phyloP scores from a whole-genome alignment of 495 filamentous ascomycete genomes.

The Aspergillus cavernicola region DNA sequence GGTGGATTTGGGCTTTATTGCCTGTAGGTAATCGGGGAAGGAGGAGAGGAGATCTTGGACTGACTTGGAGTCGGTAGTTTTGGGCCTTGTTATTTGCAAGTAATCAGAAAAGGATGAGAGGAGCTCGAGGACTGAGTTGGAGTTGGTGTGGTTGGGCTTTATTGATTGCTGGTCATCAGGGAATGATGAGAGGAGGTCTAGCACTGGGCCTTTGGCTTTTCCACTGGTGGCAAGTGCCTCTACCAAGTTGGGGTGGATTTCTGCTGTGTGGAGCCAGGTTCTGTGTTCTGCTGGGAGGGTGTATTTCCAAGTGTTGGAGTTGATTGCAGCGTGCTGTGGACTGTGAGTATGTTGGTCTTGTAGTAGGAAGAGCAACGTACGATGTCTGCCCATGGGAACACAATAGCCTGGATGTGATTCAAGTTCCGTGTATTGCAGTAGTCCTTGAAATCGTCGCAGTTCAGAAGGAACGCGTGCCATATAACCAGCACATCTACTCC shows the following conservation, averaged over 20 bases:
- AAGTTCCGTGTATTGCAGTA: conserved; percentile 6
- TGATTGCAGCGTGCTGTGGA: conserved; percentile 10
- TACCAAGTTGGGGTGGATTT: conserved; percentile 7
- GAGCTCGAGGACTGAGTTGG: too few species aligned
- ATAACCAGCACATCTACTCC: conserved; percentile 21
- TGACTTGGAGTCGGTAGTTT: too few species aligned
- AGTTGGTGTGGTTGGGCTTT: too few species aligned
- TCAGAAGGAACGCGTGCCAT: conserved; percentile 25
- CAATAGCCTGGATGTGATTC: background rate
- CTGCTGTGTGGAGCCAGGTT: conserved; percentile 1
- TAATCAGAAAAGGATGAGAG: too few species aligned
- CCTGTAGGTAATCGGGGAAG: background rate
- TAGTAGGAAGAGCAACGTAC: conserved; percentile 13
- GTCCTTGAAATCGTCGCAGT: conserved; percentile 12
- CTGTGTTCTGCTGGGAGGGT: background rate
- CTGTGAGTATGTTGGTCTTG: background rate
- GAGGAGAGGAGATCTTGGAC: too few species aligned
- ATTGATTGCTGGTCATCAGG: too few species aligned
- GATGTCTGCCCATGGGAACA: conserved; percentile 22
- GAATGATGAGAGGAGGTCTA: background rate
- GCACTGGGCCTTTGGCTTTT: background rate
- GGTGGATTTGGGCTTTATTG: background rate
- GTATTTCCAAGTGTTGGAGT: conserved; percentile 13
- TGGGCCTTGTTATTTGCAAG: too few species aligned
- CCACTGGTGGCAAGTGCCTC: background rate